Base-by-base conservation (phyloP, 257 asterid species). In the Lavandula angustifolia region DNA sequence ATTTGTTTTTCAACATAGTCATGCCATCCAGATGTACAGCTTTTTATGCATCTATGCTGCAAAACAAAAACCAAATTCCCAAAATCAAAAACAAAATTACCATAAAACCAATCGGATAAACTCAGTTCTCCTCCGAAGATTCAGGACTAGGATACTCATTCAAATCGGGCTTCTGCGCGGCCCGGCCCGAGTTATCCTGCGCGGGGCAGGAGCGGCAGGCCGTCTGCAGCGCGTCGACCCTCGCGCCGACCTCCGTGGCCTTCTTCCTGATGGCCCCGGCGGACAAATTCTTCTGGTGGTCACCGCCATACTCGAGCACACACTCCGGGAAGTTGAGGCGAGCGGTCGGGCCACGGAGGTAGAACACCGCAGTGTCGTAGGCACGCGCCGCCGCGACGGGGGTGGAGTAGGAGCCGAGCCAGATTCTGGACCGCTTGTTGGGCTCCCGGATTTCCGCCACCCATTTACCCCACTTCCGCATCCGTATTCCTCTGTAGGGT, bases 221-320 rank as follows among this genome's bases (percentile, higher is more conserved):
- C 22, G 66, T 31, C 63, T 78, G 78, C 32, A 75, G 66, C 32
- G 81, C 84, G 73, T 79, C 81, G 70, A 79, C 84, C 33, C 79
- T 55, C 17, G 84, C 84, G 10, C 84, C 84, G 54, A 79, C 76
- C 51, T 76, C 85, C 40, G 82, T 72, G 35, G 82, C 85, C 71
- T 70, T 76, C 78, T 80, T 77, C 60, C 85, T 54, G 38, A 77
- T 80, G 64, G 78, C 73, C 57, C 78, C 82, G 63, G 85, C 78
- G 65, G 82, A 71, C 44, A 80, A 11, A 3, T 76, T 80, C 4
- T 4, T 58, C 11, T 35, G 56, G 40, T 64, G 60, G 44, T 29
- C 74, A 22, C 14, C 66, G 57, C 7, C 67, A 66, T 67, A 78
- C 11, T 67, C 76, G 41, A 72, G 37, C 41, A 73, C 13, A n/a